phyloP scores from a whole-genome alignment of 1,284 basidiomycete genomes.

The Austroboletus olivaceoglutinosus region DNA sequence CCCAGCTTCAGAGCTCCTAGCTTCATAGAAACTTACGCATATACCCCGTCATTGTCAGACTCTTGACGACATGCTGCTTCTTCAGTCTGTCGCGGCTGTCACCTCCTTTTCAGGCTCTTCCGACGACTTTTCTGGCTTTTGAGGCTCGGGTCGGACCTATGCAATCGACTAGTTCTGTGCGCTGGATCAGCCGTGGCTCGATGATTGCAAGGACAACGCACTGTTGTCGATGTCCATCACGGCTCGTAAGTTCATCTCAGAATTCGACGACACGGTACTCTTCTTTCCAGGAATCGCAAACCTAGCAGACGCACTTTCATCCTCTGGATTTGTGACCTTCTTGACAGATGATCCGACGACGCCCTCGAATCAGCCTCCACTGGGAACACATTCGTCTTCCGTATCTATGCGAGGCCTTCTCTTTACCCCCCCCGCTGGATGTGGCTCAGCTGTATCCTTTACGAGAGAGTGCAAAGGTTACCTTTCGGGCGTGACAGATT shows the following conservation, averaged over 20 bases:
- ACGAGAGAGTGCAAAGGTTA: not conserved
- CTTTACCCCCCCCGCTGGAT: conserved; percentile 54
- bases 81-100: conserved; percentile 58
- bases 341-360: conserved; percentile 34
- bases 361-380: conserved; percentile 15
- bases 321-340: no score
- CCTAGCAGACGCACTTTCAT: no score
- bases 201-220: conserved; percentile 29
- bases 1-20: no score
- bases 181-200: not conserved
- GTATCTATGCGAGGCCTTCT: conserved; percentile 50
- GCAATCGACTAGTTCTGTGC: conserved; percentile 47
- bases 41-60: conserved; percentile 58
- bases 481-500: conserved; percentile 8
- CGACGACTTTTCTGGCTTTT: conserved; percentile 27
- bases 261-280: no score
- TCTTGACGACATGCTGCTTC: conserved; percentile 65
- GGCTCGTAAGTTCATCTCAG: no score
- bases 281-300: no score
- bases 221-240: no score
- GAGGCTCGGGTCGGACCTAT: conserved; percentile 18
- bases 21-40: conserved; percentile 48
- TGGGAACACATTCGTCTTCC: conserved; percentile 10
- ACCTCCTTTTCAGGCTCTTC: conserved; percentile 15
- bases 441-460: conserved; percentile 9